Base-by-base conservation (phyloP, 2,329 filamentous ascomycete genomes). In the Verticillium longisporum region DNA sequence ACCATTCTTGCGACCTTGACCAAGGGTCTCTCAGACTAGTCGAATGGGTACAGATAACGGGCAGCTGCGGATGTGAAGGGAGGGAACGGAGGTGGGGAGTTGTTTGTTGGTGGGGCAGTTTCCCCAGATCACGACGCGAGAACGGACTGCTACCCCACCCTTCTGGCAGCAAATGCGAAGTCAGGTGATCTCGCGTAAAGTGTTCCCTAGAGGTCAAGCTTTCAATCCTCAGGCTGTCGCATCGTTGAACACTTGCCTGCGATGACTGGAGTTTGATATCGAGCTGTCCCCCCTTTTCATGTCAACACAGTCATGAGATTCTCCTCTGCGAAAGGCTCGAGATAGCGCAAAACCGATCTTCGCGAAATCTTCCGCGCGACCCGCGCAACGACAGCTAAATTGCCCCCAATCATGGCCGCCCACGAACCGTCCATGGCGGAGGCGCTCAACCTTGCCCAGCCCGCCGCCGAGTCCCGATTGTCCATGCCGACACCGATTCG, bases 401-500 rank as follows among this genome's bases (percentile, higher is more conserved):
- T 59, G 53, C 21, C n/a, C n/a, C 9, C 21, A 4, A 50, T 9
- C 45, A 64, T 64, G 61, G 57, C 59, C n/a, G 61, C 59, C 31
- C 41, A 33, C 1, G 26, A 57, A 14, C 53, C 59, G 53, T 60
- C 60, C 14, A 55, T 63, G 31, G 61, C 61, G 6, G 62, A 63
- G 31, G 58, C 21, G 33, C 56, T 75, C 59, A 61, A 68, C 50
- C 70, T 74, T 36, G 62, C 71, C 60, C 74, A 72, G 68, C 70
- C 65, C 55, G 55, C 63, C 13, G 58, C 61, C 54, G 72, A 75
- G 61, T 79, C 81, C 6, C 80, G 83, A 3, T 78, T 86, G 9
- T 88, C 87, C 37, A 83, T 92, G 60, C 82, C 87, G 56, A 83
- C 88, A 54, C 75, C 83, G 38, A 71, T 83, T 18, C 88, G 91